These are phyloP conservation scores for Drechslera avenae DNA, from an alignment of 2,329 filamentous ascomycete genomes.

Conservation along the genomic window DNA sequence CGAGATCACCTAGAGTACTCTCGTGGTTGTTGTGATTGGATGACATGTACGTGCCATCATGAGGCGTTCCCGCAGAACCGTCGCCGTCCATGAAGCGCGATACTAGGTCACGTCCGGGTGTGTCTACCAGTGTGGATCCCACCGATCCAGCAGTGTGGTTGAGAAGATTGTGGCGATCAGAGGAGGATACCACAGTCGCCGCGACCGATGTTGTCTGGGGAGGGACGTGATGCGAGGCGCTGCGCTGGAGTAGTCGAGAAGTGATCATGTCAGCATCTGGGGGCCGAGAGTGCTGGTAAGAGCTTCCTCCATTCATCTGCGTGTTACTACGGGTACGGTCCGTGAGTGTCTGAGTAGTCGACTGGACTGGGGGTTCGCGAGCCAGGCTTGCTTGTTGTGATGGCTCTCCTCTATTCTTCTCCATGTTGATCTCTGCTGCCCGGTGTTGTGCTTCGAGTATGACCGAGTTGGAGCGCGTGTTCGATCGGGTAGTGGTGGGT, in stretches of 20 bases:
- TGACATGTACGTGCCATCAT: slow-evolving; percentile 47
- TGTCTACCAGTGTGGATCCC: slow-evolving; percentile 48
- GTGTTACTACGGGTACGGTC: slow-evolving; percentile 34
- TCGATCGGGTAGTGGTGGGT: slow-evolving; percentile 49
- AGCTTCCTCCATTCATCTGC: slow-evolving; percentile 38
- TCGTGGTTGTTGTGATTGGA: slow-evolving; percentile 32
- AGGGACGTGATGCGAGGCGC: slow-evolving; percentile 64
- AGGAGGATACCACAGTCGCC: slow-evolving; percentile 56
- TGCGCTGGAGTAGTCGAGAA: slow-evolving; percentile 68
- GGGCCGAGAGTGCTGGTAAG: slow-evolving; percentile 43
- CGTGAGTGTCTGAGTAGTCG: slow-evolving; percentile 26
- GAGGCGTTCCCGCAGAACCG: slow-evolving; percentile 49
- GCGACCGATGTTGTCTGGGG: slow-evolving; percentile 69
- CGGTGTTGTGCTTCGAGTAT: slow-evolving; percentile 43
- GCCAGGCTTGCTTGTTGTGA: slow-evolving; percentile 13
- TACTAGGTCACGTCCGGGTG: slow-evolving; percentile 50
- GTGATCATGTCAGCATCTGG: slow-evolving; percentile 70
- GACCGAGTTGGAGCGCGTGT: slow-evolving; percentile 50
- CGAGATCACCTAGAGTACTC: slow-evolving; percentile 27
- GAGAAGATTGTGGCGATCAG: slow-evolving; percentile 43
- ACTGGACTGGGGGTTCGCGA: slow-evolving; percentile 16
- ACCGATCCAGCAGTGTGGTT: slow-evolving; percentile 47
- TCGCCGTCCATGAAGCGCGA: slow-evolving; percentile 54
- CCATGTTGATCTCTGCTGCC: slow-evolving; percentile 29
- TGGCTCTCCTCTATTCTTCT: slow-evolving; percentile 28